phyloP scores from a whole-genome alignment of 176 grass and related monocot genomes.

The Canna indica region DNA sequence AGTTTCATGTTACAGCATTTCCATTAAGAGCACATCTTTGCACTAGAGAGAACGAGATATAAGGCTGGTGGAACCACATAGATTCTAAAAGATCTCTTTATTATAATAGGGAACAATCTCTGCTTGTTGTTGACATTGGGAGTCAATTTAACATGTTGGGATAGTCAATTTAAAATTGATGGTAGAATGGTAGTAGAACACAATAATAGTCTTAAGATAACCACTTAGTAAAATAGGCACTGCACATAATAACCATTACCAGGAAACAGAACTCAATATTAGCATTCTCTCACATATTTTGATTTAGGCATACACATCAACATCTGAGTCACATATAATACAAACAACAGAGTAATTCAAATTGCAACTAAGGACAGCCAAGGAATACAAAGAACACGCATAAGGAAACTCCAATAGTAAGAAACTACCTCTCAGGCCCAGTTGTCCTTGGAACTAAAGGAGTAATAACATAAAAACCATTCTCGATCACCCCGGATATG shows the following conservation, averaged over 20 bases:
- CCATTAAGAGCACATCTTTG: not conserved
- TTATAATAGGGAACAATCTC: not conserved
- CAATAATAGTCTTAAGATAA: not conserved
- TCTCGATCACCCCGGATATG: constrained; percentile 85
- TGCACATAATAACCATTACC: not conserved
- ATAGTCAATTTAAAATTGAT: too few relatives aligned
- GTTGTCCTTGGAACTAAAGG: constrained; percentile 44
- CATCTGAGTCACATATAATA: too few relatives aligned
- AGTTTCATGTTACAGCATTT: not conserved
- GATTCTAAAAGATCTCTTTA: not conserved
- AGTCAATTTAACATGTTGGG: too few relatives aligned
- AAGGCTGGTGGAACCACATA: not conserved
- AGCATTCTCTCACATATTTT: not conserved
- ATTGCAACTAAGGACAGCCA: not conserved
- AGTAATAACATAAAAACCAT: constrained; percentile 91
- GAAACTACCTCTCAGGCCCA: constrained; percentile 46
- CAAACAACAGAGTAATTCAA: not conserved
- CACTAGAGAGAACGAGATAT: too few relatives aligned
- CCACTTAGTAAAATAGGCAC: not conserved
- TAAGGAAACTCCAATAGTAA: not conserved
- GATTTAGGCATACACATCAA: not conserved
- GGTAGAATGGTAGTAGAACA: not conserved
- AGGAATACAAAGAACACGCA: not conserved
- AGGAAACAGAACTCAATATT: not conserved
- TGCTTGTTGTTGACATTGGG: too few relatives aligned